Evolutionary conservation across 768 basidiomycete genomes (phyloP), one percentile per base, ranked within the genome.

Genomic region (Xerocomellus chrysenteron): DNA sequence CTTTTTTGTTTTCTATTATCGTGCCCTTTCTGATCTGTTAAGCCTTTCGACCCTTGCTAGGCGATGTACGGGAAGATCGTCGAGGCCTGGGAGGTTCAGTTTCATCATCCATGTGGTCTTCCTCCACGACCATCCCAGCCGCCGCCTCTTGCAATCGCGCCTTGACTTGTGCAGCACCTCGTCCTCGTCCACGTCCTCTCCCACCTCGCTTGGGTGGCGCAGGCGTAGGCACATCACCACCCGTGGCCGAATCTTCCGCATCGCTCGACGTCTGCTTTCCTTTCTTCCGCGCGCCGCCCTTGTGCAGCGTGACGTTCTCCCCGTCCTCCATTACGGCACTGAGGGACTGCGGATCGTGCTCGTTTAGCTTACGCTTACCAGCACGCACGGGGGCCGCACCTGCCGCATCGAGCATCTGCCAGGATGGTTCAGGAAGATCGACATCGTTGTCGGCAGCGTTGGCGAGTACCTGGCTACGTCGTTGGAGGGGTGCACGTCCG

Each of bases 381-480:
- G 63, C 62, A 59, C 71, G 73, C 40, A 57, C 58, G 44, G 63
- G 58, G 42, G 35, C 51, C 57, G 58, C 61, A 63, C 65, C 59
- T 57, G 60, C 64, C 52, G 57, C 55, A 44, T 61, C 67, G 14
- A 84, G 75, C 81, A 87, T 83, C 63, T 87, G 83, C 69, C 73
- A 76, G 26, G 82, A 80, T 21, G 84, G 84, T 57, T 82, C 79
- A 0, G 76, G 75, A 10, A 82, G 72, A 1, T 72, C 77, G 3
- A 69, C 67, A 44, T 65, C 42, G 30, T 65, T 62, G 42, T 82
- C 80, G 6, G 74, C 78, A 28, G 82, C 82, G 32, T 79, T 69
- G 7, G 75, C 71, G 1, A 82, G 61, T 0, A 83, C 74, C 40
- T 79, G 72, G 58, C 79, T 80, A 3, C 80, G 78, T 14, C 82